Conservation (phyloP, 2,329 filamentous ascomycete genomes). For the Cladosporium velox region DNA sequence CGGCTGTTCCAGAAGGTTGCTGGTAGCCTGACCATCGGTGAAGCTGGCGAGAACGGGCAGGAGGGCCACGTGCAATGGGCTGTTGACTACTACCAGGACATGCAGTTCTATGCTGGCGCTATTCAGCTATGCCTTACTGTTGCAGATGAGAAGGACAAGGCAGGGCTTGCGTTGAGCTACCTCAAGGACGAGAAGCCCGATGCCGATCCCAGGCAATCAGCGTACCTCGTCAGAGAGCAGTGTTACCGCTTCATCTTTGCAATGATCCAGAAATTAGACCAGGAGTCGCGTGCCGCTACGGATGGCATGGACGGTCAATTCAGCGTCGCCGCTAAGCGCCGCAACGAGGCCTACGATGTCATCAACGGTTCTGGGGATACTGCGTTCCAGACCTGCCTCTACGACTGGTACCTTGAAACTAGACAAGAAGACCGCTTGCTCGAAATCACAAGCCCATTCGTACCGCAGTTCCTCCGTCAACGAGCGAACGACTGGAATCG, state of each 20-base stretch:
- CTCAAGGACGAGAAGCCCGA: conserved; percentile 77
- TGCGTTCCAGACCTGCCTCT: conserved; percentile 94
- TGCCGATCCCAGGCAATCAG: conserved; percentile 67
- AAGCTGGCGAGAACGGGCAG: not conserved
- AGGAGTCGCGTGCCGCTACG: conserved; percentile 66
- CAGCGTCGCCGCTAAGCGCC: conserved; percentile 74
- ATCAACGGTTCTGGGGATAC: conserved; percentile 87
- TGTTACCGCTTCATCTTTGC: conserved; percentile 88
- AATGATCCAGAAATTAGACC: conserved; percentile 77
- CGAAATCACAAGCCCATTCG: conserved; percentile 79
- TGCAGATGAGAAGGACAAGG: conserved; percentile 80
- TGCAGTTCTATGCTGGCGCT: conserved; percentile 88
- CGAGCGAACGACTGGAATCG: conserved; percentile 68
- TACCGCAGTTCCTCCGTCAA: conserved; percentile 80
- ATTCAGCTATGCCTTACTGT: conserved; percentile 84
- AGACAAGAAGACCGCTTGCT: conserved; percentile 85
- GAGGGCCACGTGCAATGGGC: conserved; percentile 74
- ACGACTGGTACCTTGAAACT: conserved; percentile 92
- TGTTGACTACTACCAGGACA: conserved; percentile 73
- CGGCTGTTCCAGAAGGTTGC: conserved; percentile 88
- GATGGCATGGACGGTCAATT: conserved; percentile 76
- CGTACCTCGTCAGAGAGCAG: conserved; percentile 69
- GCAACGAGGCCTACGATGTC: conserved; percentile 84
- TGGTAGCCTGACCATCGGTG: conserved; percentile 67
- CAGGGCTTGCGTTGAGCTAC: conserved; percentile 82